phyloP scores from a whole-genome alignment of 1,139 yeast species.

The Hansenula sp. region DNA sequence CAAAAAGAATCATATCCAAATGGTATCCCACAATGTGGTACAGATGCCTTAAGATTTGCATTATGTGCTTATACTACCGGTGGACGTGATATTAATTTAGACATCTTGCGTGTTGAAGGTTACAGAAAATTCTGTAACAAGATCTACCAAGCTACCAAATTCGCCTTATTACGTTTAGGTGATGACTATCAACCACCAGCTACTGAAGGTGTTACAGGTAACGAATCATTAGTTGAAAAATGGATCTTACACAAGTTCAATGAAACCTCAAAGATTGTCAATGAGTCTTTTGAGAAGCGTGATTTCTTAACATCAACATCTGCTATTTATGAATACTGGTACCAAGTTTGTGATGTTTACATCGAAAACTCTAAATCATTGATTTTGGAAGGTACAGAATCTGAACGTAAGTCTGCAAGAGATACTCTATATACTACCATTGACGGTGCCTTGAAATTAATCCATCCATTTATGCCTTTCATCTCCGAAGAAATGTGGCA shows the following conservation, averaged over 20 bases:
- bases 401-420: conserved; percentile 83
- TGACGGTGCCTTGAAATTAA: conserved; percentile 86
- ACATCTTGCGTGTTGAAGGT: conserved; percentile 95
- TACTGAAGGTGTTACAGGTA: conserved; percentile 57
- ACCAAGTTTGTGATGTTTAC: conserved; percentile 93
- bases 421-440: conserved; percentile 91
- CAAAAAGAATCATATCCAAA: conserved; percentile 89
- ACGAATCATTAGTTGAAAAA: conserved; percentile 89
- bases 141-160: conserved; percentile 98
- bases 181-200: conserved; percentile 82
- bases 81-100: conserved; percentile 96
- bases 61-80: conserved; percentile 98
- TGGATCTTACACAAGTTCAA: conserved; percentile 93
- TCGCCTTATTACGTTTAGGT: conserved; percentile 91
- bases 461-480: conserved; percentile 98
- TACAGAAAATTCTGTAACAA: conserved; percentile 99
- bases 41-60: conserved; percentile 97
- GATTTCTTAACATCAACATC: conserved; percentile 88
- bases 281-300: conserved; percentile 70
- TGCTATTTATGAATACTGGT: conserved; percentile 90
- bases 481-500: conserved; percentile 99
- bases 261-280: conserved; percentile 60
- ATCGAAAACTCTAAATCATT: conserved; percentile 94
- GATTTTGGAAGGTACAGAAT: conserved; percentile 85
- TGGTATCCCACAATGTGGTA: conserved; percentile 99